Evolutionary conservation across 768 basidiomycete genomes (phyloP).

Genomic region (Macrocybe gigantea): DNA sequence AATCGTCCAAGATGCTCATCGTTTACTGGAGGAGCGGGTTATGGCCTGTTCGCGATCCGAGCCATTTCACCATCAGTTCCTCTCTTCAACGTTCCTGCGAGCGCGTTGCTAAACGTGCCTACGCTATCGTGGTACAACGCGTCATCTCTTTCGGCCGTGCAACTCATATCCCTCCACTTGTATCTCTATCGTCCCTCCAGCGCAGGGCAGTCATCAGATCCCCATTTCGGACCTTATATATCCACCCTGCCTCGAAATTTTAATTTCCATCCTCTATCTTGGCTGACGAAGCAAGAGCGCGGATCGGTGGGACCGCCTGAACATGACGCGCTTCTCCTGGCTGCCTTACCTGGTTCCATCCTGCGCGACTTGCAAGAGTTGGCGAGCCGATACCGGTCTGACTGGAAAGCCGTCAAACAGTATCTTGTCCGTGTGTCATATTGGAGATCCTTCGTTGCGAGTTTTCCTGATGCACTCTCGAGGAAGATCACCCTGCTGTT

Average conservation of each 20-base stretch:
- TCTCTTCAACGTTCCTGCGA: constrained; percentile 67
- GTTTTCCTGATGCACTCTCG: too few relatives aligned
- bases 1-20: constrained; percentile 1
- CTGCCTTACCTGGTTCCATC: constrained; percentile 44
- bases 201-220: constrained; percentile 41
- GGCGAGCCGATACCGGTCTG: constrained; percentile 43
- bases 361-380: constrained; percentile 34
- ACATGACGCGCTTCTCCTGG: constrained; percentile 22
- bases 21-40: constrained; percentile 46
- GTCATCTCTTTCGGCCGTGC: constrained; percentile 50
- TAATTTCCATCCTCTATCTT: constrained; percentile 76
- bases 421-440: constrained; percentile 44
- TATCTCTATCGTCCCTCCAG: constrained; percentile 52
- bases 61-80: constrained; percentile 41
- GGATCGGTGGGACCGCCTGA: too few relatives aligned
- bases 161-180: constrained; percentile 79
- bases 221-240: constrained; percentile 70
- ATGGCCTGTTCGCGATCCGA: constrained; percentile 57
- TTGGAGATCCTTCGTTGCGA: not conserved
- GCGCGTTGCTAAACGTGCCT: constrained; percentile 63
- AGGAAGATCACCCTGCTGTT: too few relatives aligned
- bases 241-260: constrained; percentile 72
- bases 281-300: constrained; percentile 28
- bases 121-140: constrained; percentile 65
- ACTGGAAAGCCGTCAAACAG: constrained; percentile 47